Evolutionary conservation across 139 green algal genomes (phyloP).

Genomic region (Spirogloea muscicola): DNA sequence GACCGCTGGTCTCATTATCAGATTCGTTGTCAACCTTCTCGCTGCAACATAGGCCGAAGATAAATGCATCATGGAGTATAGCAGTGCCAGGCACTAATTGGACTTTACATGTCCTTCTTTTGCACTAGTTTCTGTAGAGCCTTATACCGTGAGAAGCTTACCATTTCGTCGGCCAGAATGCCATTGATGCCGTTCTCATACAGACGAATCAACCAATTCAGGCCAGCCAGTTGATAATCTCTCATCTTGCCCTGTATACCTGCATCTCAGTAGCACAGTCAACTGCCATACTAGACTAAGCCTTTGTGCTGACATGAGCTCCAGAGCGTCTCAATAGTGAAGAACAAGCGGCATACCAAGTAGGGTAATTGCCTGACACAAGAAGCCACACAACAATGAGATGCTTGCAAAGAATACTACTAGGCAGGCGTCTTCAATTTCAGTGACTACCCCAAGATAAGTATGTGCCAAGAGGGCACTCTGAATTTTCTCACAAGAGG

Average conservation of each 20-base stretch:
- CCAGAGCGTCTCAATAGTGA: neutral
- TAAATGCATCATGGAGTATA: no score
- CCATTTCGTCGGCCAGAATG: conserved; percentile 99
- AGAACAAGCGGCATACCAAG: neutral
- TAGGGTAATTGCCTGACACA: neutral
- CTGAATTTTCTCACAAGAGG: conserved; percentile 43
- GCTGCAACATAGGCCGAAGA: no score
- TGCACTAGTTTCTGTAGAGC: no score
- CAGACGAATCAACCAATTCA: conserved; percentile 99
- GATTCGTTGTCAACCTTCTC: no score
- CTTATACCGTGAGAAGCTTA: conserved; percentile 30
- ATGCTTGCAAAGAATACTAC: neutral
- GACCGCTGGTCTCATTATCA: no score
- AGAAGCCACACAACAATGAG: neutral
- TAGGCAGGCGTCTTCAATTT: neutral
- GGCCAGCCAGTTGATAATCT: conserved; percentile 96
- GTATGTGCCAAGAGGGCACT: neutral
- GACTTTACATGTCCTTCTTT: no score
- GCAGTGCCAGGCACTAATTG: no score
- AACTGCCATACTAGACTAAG: no score
- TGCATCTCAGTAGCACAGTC: no score
- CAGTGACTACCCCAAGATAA: neutral
- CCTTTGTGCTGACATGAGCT: neutral
- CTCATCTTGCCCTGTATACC: conserved; percentile 87
- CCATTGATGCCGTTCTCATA: conserved; percentile 99